Conservation (phyloP, 1,284 basidiomycete species). For the Puccinia sorghi region DNA sequence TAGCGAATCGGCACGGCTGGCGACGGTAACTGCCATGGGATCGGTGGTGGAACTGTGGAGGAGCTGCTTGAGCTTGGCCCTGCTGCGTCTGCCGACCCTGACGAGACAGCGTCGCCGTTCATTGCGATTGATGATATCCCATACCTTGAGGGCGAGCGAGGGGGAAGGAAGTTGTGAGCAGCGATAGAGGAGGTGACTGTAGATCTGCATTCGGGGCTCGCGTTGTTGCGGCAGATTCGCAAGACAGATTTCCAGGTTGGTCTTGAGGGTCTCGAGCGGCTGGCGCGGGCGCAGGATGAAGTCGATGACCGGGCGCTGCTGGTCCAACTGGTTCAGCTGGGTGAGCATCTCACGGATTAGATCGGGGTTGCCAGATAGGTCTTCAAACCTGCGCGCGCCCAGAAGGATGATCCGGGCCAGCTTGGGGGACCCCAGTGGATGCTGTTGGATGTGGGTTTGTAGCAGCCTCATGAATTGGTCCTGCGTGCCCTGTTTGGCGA, state of each 20-base stretch:
- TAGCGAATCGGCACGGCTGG: not conserved
- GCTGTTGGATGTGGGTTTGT: not conserved
- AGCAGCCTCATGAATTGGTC: constrained; percentile 20
- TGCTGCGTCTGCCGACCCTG: constrained; percentile 1
- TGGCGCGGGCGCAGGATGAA: constrained; percentile 28
- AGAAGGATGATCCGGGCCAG: constrained; percentile 31
- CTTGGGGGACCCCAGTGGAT: not conserved
- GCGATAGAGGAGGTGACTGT: constrained; percentile 26
- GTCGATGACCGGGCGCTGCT: constrained; percentile 23
- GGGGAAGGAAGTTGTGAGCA: constrained; percentile 12
- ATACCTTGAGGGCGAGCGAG: constrained; percentile 6
- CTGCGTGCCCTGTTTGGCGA: constrained; percentile 11
- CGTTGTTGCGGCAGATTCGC: not conserved
- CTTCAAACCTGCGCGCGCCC: constrained; percentile 5
- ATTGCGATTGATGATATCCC: constrained; percentile 13
- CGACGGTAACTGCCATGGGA: constrained; percentile 1
- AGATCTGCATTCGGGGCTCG: not conserved
- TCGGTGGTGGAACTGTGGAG: not conserved
- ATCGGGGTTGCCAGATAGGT: not conserved
- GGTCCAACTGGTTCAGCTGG: not conserved
- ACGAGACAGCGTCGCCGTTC: not conserved
- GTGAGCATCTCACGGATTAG: constrained; percentile 5
- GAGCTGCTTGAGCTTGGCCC: not conserved
- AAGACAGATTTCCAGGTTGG: constrained; percentile 19
- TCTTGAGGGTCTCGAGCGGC: not conserved